These are phyloP conservation scores for Craspedostauros australis DNA, from an alignment of 108 stramenopile genomes.

Conservation along the genomic window DNA sequence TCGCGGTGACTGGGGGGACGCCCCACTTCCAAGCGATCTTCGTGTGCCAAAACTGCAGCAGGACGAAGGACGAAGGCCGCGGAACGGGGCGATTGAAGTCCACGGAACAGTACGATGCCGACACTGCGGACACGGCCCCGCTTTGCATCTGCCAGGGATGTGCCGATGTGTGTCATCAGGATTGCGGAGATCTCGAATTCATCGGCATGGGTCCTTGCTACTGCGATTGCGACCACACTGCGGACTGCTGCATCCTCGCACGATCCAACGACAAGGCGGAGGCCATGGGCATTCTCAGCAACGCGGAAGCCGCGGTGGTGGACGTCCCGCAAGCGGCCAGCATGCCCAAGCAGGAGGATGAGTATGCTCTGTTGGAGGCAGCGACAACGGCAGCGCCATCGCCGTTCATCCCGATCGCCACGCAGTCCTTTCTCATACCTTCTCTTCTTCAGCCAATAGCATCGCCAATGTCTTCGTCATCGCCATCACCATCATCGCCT, in stretches of 20 bases:
- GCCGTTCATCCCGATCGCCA: too few species aligned
- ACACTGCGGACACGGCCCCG: conserved; percentile 9
- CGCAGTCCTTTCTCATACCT: too few species aligned
- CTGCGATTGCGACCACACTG: conserved; percentile 54
- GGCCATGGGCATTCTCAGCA: background rate
- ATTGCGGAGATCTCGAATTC: conserved; percentile 38
- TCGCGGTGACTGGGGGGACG: conserved; percentile 45
- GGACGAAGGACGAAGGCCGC: background rate
- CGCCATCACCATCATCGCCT: background rate
- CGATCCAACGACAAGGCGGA: conserved; percentile 30
- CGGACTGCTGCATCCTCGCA: conserved; percentile 18
- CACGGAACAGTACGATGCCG: background rate
- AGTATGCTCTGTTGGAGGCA: too few species aligned
- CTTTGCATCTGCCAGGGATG: conserved; percentile 70
- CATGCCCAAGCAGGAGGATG: too few species aligned
- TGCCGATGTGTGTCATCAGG: conserved; percentile 49
- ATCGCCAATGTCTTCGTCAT: background rate
- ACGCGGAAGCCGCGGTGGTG: too few species aligned
- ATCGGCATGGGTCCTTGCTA: conserved; percentile 61
- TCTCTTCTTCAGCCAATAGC: background rate
- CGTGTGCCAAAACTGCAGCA: conserved; percentile 37
- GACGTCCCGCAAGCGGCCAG: too few species aligned
- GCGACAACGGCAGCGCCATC: too few species aligned
- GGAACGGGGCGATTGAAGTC: conserved; percentile 2
- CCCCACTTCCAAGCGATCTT: conserved; percentile 55